Evolutionary conservation across 495 filamentous ascomycete species (phyloP).

Genomic region (Parachaetomium inaequale): DNA sequence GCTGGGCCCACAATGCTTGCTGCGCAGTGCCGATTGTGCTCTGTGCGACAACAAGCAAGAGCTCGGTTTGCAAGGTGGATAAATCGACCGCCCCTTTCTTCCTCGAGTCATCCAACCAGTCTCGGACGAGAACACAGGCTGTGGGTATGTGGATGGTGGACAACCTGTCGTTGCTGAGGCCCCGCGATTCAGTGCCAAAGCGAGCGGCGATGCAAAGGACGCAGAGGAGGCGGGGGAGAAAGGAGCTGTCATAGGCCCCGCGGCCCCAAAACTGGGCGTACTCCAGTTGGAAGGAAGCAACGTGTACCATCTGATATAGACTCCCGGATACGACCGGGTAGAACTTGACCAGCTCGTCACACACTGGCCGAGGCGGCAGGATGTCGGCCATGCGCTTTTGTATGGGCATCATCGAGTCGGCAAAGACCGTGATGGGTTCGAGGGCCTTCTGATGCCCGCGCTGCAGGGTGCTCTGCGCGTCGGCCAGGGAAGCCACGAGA

Average conservation of each 20-base stretch:
- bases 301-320: not conserved
- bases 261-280: conserved; percentile 34
- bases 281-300: not conserved
- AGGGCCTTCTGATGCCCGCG: not conserved
- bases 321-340: not conserved
- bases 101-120: not conserved
- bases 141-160: conserved; percentile 22
- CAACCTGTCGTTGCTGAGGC: conserved; percentile 27
- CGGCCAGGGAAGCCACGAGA: not conserved
- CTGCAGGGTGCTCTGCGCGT: not conserved
- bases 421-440: not conserved
- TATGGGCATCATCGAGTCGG: too few relatives aligned
- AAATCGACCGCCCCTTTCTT: not conserved
- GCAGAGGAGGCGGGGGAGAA: conserved; percentile 17
- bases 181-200: conserved; percentile 31
- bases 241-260: conserved; percentile 16
- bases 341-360: not conserved
- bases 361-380: not conserved
- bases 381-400: not conserved
- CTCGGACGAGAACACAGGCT: not conserved
- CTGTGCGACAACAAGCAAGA: not conserved
- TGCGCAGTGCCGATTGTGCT: not conserved
- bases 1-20: not conserved
- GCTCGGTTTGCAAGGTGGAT: not conserved
- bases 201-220: conserved; percentile 36